A percentile compares a stretch with the other conserved stretches of the same genome.
phyloP scores from a whole-genome alignment of 2,329 filamentous ascomycete genomes.

The Botrytis aclada region DNA sequence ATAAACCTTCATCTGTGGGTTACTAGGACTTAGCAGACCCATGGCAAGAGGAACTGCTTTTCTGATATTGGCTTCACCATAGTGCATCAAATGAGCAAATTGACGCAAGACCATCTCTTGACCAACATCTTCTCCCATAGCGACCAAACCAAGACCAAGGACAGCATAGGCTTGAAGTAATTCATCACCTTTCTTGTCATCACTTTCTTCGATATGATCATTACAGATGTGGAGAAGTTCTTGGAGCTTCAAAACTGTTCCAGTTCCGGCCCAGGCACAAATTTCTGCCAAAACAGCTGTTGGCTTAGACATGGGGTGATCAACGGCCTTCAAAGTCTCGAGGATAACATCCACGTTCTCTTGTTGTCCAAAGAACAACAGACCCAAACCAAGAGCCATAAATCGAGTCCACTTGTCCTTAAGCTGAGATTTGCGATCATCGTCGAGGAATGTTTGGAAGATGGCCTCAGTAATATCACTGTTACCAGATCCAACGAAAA shows the following conservation, averaged over 20 bases:
- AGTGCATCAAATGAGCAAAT: conserved; percentile 98
- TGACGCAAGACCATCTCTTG: conserved; percentile 98
- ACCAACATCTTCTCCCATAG: conserved; percentile 97
- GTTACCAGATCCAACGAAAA: conserved; percentile 90
- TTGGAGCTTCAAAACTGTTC: conserved; percentile 94
- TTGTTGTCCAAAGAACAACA: conserved; percentile 94
- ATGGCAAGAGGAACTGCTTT: conserved; percentile 94
- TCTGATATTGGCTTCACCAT: conserved; percentile 94
- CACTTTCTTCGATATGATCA: conserved; percentile 90
- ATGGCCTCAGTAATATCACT: conserved; percentile 90
- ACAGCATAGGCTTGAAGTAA: conserved; percentile 95
- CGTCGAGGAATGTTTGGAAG: conserved; percentile 87
- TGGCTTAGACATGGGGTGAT: conserved; percentile 96
- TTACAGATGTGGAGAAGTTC: conserved; percentile 98
- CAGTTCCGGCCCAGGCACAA: conserved; percentile 96
- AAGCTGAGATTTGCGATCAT: conserved; percentile 83
- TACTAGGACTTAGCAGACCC: conserved; percentile 94
- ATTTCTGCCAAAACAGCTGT: conserved; percentile 92
- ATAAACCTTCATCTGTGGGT: conserved; percentile 99
- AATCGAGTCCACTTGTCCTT: conserved; percentile 99
- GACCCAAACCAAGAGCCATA: conserved; percentile 86
- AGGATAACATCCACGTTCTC: conserved; percentile 98
- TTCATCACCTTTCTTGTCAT: conserved; percentile 94
- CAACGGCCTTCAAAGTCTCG: conserved; percentile 93
- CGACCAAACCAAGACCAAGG: conserved; percentile 86